These are phyloP conservation scores for Cladosporium sp. DNA, from an alignment of 2,329 filamentous ascomycete genomes.

Conservation along the genomic window DNA sequence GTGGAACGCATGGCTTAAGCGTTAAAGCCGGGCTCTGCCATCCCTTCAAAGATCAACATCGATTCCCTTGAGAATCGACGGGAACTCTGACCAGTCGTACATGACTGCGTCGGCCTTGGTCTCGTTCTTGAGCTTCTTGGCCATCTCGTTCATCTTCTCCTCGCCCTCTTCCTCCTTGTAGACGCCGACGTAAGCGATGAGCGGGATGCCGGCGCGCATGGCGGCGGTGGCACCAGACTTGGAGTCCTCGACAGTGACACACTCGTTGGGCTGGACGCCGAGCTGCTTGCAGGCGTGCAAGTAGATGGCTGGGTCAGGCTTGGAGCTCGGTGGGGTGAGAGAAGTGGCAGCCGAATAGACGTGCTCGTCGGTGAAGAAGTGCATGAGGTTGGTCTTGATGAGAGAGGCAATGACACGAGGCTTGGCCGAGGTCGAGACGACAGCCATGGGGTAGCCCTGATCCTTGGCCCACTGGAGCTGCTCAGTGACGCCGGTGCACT, in stretches of 20 bases:
- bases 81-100: slow-evolving; percentile 57
- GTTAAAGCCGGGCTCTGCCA: slow-evolving; percentile 9
- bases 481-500: slow-evolving; percentile 59
- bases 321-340: slow-evolving; percentile 77
- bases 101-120: slow-evolving; percentile 52
- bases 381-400: slow-evolving; percentile 75
- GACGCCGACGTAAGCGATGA: slow-evolving; percentile 82
- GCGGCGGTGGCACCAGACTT: slow-evolving; percentile 80
- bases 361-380: slow-evolving; percentile 74
- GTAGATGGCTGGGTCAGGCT: slow-evolving; percentile 90
- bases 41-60: slow-evolving; percentile 5
- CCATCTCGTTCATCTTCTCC: slow-evolving; percentile 56
- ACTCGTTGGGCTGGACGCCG: slow-evolving; percentile 70
- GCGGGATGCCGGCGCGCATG: slow-evolving; percentile 74
- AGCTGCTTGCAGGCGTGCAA: slow-evolving; percentile 73
- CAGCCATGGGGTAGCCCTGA: slow-evolving; percentile 67
- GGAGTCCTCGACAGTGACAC: slow-evolving; percentile 83
- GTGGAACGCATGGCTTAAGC: not conserved
- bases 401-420: slow-evolving; percentile 76
- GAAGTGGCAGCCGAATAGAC: slow-evolving; percentile 83
- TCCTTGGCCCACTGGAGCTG: slow-evolving; percentile 62
- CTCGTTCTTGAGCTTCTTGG: slow-evolving; percentile 51
- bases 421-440: slow-evolving; percentile 80
- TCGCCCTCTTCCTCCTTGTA: slow-evolving; percentile 69
- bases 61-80: slow-evolving; percentile 51